These are phyloP conservation scores for Lodderomyces jiufengensis DNA, from an alignment of 1,139 yeast species.

Conservation along the genomic window DNA sequence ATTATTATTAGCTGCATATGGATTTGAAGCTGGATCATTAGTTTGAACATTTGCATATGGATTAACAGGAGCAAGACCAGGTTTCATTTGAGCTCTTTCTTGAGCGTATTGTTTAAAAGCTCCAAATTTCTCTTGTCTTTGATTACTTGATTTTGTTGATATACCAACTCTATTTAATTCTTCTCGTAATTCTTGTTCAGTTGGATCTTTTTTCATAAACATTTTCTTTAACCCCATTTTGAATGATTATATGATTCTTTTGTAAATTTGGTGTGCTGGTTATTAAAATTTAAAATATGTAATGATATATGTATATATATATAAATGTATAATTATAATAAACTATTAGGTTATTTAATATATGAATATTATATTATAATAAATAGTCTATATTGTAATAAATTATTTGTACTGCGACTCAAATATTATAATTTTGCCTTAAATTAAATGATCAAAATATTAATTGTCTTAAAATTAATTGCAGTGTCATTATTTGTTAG, in stretches of 20 bases:
- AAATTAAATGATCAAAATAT: too few relatives aligned
- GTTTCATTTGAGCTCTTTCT: conserved; percentile 36
- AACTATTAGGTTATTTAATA: too few relatives aligned
- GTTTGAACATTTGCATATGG: conserved; percentile 35
- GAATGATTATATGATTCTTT: neutral
- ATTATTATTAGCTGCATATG: conserved; percentile 21
- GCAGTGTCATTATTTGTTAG: too few relatives aligned
- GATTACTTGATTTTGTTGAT: conserved; percentile 35
- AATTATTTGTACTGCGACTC: too few relatives aligned
- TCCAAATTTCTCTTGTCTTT: conserved; percentile 54
- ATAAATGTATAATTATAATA: too few relatives aligned
- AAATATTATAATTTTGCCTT: too few relatives aligned
- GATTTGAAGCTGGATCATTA: conserved; percentile 20
- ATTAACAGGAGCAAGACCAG: conserved; percentile 47
- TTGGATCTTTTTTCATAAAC: conserved; percentile 59
- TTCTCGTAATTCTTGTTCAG: conserved; percentile 53
- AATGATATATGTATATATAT: too few relatives aligned
- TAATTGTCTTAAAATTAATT: too few relatives aligned
- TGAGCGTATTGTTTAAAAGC: conserved; percentile 64
- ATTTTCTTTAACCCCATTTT: conserved; percentile 48
- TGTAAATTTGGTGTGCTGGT: too few relatives aligned
- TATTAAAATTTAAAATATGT: neutral
- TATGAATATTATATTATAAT: too few relatives aligned
- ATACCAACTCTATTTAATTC: conserved; percentile 53
- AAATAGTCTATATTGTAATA: too few relatives aligned